Percentiles rank a stretch among this genome's conserved stretches.
These are phyloP conservation scores for Schizophyllum amplum DNA, from an alignment of 1,284 basidiomycete genomes.

Conservation along the genomic window DNA sequence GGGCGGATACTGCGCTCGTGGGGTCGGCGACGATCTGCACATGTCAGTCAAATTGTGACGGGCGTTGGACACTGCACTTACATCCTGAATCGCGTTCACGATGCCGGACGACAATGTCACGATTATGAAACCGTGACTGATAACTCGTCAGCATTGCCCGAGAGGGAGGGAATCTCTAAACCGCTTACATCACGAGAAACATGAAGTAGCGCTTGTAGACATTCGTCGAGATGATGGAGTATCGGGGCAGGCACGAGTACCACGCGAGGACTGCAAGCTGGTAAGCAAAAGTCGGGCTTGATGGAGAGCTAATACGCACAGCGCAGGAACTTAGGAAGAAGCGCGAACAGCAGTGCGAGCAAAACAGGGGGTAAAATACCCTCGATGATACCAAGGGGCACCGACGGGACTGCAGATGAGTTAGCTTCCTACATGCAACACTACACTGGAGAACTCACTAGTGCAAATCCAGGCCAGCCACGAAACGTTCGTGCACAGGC, in stretches of 20 bases:
- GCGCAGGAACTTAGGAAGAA: conserved; percentile 63
- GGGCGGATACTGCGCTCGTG: conserved; percentile 36
- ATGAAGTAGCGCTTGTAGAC: conserved; percentile 72
- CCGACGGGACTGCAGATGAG: conserved; percentile 9
- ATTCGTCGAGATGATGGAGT: conserved; percentile 64
- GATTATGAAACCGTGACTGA: conserved; percentile 58
- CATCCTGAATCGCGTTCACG: conserved; percentile 28
- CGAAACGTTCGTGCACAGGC: conserved; percentile 32
- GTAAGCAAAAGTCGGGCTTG: background rate
- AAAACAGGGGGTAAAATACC: conserved; percentile 65
- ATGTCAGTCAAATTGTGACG: background rate
- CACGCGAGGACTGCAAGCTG: conserved; percentile 42
- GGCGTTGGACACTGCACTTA: conserved; percentile 10
- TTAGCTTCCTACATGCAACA: background rate
- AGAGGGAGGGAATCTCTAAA: background rate
- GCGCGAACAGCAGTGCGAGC: conserved; percentile 59
- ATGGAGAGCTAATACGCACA: conserved; percentile 27
- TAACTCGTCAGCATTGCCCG: background rate
- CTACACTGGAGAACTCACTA: conserved; percentile 15
- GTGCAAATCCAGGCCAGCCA: conserved; percentile 59
- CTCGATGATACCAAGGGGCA: conserved; percentile 59
- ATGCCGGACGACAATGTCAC: conserved; percentile 63
- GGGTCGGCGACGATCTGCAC: conserved; percentile 42
- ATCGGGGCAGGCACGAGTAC: conserved; percentile 68
- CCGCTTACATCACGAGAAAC: conserved; percentile 61